Conservation (phyloP, 176 grass and related monocot genomes). For the Zoysia japonica region DNA sequence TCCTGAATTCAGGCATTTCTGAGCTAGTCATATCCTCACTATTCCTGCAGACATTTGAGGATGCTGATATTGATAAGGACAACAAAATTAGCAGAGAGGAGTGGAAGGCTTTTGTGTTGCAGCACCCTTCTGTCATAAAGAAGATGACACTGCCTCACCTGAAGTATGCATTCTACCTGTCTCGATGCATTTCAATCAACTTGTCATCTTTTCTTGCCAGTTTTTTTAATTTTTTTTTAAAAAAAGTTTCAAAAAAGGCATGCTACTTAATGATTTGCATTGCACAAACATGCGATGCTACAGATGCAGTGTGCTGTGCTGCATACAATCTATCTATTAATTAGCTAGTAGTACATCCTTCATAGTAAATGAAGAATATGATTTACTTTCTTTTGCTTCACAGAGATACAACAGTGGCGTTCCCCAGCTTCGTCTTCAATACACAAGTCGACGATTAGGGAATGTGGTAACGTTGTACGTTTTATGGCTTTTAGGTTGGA, state of each 20-base stretch:
- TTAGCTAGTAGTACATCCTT: not conserved
- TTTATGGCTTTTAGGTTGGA: not conserved
- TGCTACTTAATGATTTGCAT: slow-evolving; percentile 12
- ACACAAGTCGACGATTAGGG: slow-evolving; percentile 58
- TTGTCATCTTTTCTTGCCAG: not conserved
- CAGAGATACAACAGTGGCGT: slow-evolving; percentile 57
- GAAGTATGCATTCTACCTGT: slow-evolving; percentile 46
- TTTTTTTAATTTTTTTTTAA: no score
- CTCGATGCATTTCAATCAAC: slow-evolving; percentile 1
- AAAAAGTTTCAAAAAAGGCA: no score
- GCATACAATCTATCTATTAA: not conserved
- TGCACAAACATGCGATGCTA: not conserved
- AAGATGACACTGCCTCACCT: slow-evolving; percentile 71
- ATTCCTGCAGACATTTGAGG: slow-evolving; percentile 56
- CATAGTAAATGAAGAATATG: not conserved
- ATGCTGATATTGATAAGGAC: slow-evolving; percentile 58
- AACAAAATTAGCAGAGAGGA: slow-evolving; percentile 64
- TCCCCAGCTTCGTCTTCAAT: slow-evolving; percentile 72
- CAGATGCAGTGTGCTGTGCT: not conserved
- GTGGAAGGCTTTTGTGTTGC: slow-evolving; percentile 56
- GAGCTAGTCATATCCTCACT: not conserved
- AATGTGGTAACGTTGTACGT: not conserved
- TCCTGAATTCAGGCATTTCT: not conserved
- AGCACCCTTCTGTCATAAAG: slow-evolving; percentile 62
- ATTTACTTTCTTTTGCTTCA: not conserved